Base-by-base conservation (phyloP, 106 monocot species). In the Ottelia alismoides region DNA sequence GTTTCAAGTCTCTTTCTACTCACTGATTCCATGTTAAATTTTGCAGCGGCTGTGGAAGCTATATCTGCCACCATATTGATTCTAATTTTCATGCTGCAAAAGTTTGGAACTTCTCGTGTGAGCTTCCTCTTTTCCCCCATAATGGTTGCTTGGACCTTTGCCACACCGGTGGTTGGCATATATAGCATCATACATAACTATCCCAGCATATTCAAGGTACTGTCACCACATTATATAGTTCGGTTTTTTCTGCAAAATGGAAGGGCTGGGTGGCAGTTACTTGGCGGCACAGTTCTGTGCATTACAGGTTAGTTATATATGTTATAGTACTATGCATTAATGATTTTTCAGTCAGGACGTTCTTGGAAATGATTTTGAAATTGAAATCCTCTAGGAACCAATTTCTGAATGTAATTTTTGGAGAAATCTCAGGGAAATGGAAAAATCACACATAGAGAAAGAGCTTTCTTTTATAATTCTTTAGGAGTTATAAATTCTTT, bases 111-210 rank as follows among this genome's bases (percentile, higher is more conserved):
- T 40, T 74, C 80, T 0, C 53, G 61, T 30, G 84, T 91, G 21
- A 91, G 90, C 65, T 84, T 91, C 53, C 66, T 81, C 57, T 91
- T 91, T 61, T 84, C 90, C 4, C 90, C 90, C 5, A 84, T 91
- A 55, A 91, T 91, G 90, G 84, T 66, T 49, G 40, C 63, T 5
- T 91, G 90, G 90, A 80, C 80, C 35, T 63, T 84, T 43, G 62
- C 66, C 29, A 91, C 84, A 22, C 80, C 90, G 10, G 63, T 80
- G 4, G 74, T 91, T 2, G 90, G 90, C 23, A 26, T 91, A 47
- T 91, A 80, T 43, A 81, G 77, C 49, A 53, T 91, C 22, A 20
- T 72, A 31, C 67, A 22, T 53, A 75, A 81, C 30, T 80, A 91
- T 22, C 84, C 90, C 4, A 46, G 63, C 51, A 78, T 91, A 32